Evolutionary conservation across 805 yeast species (phyloP).

Genomic region (Ogataea naganishii): DNA sequence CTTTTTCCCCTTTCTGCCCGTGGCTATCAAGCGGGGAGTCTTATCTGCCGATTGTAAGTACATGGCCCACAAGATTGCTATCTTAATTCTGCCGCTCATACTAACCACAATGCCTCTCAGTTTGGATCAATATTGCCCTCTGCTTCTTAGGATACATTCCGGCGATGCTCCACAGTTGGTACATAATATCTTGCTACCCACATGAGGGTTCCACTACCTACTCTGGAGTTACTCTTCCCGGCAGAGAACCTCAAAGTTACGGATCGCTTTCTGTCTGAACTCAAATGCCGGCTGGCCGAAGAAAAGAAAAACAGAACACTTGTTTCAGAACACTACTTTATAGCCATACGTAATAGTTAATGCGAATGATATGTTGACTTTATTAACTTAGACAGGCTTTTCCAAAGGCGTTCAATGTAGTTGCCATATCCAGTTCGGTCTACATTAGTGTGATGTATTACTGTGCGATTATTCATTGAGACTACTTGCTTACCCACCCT

Average conservation of each 20-base stretch:
- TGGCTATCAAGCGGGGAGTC: slow-evolving; percentile 56
- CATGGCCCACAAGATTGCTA: not conserved
- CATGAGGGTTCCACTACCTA: slow-evolving; percentile 19
- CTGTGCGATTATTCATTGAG: no score
- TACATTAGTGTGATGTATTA: no score
- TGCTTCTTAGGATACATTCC: slow-evolving; percentile 69
- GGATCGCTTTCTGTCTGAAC: slow-evolving; percentile 27
- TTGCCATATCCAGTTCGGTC: no score
- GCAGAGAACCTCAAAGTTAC: slow-evolving; percentile 24
- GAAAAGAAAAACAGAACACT: no score
- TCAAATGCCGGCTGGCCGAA: no score
- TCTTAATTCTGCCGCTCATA: not conserved
- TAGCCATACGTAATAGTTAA: no score
- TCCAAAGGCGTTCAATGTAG: no score
- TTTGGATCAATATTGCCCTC: slow-evolving; percentile 54
- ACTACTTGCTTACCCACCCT: no score
- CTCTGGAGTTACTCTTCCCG: slow-evolving; percentile 26
- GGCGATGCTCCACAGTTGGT: slow-evolving; percentile 71
- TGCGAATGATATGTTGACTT: no score
- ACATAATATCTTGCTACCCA: slow-evolving; percentile 70
- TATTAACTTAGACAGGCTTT: no score
- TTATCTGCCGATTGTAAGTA: slow-evolving; percentile 44
- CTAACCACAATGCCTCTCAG: slow-evolving; percentile 8
- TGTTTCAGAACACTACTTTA: no score
- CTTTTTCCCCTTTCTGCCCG: slow-evolving; percentile 67